A percentile compares a stretch with the other conserved stretches of the same genome.
phyloP scores from a whole-genome alignment of 257 asterid species.

The Agastache rugosa region DNA sequence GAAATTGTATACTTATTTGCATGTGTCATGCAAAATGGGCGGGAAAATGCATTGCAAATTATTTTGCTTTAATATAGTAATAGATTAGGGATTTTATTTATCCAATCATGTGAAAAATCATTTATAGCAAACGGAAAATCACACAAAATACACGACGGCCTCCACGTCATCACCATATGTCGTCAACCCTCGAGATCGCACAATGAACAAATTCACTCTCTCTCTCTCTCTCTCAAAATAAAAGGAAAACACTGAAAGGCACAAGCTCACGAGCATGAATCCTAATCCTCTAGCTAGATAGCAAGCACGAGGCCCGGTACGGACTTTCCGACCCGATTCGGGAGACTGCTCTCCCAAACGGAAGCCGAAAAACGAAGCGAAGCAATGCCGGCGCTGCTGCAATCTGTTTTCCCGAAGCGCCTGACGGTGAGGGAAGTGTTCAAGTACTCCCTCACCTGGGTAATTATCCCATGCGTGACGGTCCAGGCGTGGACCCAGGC shows the following conservation, averaged over 20 bases:
- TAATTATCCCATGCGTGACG: slow-evolving; percentile 86
- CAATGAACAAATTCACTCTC: background rate
- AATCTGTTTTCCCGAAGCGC: slow-evolving; percentile 50
- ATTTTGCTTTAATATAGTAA: too few species aligned
- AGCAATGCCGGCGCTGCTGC: slow-evolving; percentile 32
- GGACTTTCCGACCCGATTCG: slow-evolving; percentile 71
- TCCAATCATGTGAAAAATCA: too few species aligned
- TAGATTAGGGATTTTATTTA: too few species aligned
- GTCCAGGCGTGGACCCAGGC: slow-evolving; percentile 99
- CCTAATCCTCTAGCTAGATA: slow-evolving; percentile 32
- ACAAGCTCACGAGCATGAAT: too few species aligned
- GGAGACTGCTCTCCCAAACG: slow-evolving; percentile 78
- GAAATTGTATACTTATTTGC: too few species aligned
- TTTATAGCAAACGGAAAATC: too few species aligned
- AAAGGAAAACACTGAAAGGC: too few species aligned
- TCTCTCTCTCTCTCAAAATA: slow-evolving; percentile 24
- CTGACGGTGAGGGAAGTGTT: slow-evolving; percentile 92
- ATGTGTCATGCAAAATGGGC: too few species aligned
- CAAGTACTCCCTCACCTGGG: slow-evolving; percentile 90
- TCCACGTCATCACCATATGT: too few species aligned
- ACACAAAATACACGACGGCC: too few species aligned
- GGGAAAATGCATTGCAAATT: too few species aligned
- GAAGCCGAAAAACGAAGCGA: slow-evolving; percentile 55
- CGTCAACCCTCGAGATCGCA: too few species aligned
- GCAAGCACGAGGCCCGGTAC: slow-evolving; percentile 85